A percentile compares a stretch with the other conserved stretches of the same genome.
Evolutionary conservation across 78 protist genomes (phyloP).

Genomic region (Pelomyxa schiedti): DNA sequence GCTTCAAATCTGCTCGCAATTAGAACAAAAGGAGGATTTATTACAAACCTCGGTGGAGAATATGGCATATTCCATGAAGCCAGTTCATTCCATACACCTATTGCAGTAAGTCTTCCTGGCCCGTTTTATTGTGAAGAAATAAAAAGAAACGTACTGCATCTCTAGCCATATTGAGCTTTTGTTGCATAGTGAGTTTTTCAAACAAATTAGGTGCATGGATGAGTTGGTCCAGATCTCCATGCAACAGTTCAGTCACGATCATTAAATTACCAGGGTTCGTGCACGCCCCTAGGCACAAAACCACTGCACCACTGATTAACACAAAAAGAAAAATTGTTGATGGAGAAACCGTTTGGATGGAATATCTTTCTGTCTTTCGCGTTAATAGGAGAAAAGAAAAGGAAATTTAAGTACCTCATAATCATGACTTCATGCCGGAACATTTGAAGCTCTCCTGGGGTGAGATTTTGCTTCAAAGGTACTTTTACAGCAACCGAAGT

Average conservation of each 20-base stretch:
- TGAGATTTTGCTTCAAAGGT: slow-evolving; percentile 36
- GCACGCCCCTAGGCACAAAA: slow-evolving; percentile 49
- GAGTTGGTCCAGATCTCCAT: slow-evolving; percentile 35
- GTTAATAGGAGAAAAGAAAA: not conserved
- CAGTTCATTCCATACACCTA: slow-evolving; percentile 65
- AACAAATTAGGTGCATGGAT: no score
- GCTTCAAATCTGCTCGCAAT: not conserved
- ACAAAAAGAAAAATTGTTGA: no score
- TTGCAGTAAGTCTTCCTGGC: no score
- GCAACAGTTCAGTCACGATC: slow-evolving; percentile 46
- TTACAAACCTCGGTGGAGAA: slow-evolving; percentile 45
- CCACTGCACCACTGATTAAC: no score
- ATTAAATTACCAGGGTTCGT: slow-evolving; percentile 30
- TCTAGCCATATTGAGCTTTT: no score
- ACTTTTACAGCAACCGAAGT: slow-evolving; percentile 56
- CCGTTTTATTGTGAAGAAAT: no score
- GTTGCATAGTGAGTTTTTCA: no score
- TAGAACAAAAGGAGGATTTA: slow-evolving; percentile 37
- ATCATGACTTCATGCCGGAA: slow-evolving; percentile 48
- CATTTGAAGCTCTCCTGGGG: slow-evolving; percentile 23
- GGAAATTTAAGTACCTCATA: slow-evolving; percentile 22
- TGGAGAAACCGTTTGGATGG: slow-evolving; percentile 59
- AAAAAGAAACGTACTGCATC: no score
- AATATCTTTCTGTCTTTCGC: slow-evolving; percentile 15
- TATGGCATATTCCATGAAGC: slow-evolving; percentile 50